Conservation (phyloP, 2,329 filamentous ascomycete species). For the Ceratocystis papillata region DNA sequence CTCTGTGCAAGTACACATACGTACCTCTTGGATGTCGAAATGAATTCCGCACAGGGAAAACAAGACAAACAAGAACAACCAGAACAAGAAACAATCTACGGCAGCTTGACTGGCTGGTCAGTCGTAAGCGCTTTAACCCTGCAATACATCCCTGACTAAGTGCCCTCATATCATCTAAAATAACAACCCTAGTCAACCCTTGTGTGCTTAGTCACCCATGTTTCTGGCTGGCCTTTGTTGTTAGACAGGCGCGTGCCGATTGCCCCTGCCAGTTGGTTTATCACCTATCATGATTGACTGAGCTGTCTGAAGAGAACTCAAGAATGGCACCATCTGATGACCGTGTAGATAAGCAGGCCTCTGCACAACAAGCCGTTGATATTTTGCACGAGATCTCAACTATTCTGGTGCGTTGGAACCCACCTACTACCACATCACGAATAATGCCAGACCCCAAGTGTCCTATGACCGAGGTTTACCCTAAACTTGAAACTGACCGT, state of each 20-base stretch:
- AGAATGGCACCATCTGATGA: slow-evolving; percentile 34
- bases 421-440: background rate
- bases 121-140: background rate
- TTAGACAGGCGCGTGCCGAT: background rate
- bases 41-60: background rate
- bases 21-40: background rate
- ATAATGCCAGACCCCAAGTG: background rate
- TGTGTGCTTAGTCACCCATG: background rate
- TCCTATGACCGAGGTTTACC: background rate
- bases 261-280: background rate
- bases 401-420: slow-evolving; percentile 57
- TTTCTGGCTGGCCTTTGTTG: background rate
- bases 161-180: too few species aligned
- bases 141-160: background rate
- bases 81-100: background rate
- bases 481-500: background rate
- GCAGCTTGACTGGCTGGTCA: background rate
- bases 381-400: slow-evolving; percentile 79
- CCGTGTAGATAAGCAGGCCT: slow-evolving; percentile 58
- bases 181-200: background rate
- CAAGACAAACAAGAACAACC: background rate
- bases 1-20: background rate
- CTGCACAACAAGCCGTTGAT: slow-evolving; percentile 71
- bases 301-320: background rate
- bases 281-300: background rate